A percentile compares a stretch with the other conserved stretches of the same genome.
These are phyloP conservation scores for Bryoglossum gracile DNA, from an alignment of 495 filamentous ascomycete genomes.

Conservation along the genomic window DNA sequence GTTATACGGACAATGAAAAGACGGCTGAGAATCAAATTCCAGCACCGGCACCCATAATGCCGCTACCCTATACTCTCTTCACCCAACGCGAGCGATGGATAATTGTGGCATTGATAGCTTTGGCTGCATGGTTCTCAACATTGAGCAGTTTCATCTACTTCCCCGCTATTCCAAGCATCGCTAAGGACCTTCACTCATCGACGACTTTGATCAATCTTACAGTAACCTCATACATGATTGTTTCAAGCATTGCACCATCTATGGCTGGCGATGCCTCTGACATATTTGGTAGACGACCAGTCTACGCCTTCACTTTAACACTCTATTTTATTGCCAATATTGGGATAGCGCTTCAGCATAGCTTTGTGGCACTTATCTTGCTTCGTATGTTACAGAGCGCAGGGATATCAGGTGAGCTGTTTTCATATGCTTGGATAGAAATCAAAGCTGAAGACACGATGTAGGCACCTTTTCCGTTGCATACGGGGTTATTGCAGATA, in stretches of 20 bases:
- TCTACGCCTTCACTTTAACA: constrained; percentile 50
- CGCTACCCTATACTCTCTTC: constrained; percentile 39
- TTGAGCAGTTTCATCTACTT: constrained; percentile 47
- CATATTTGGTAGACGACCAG: constrained; percentile 47
- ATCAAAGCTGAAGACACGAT: too few species aligned
- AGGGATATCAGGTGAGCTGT: too few species aligned
- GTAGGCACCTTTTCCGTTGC: constrained; percentile 48
- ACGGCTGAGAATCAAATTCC: too few species aligned
- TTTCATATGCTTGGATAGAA: too few species aligned
- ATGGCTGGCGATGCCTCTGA: constrained; percentile 51
- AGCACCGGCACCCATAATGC: too few species aligned
- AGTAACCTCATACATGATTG: constrained; percentile 34
- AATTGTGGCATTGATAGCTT: constrained; percentile 39
- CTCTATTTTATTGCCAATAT: constrained; percentile 56
- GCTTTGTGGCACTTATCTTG: too few species aligned
- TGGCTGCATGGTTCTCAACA: constrained; percentile 45
- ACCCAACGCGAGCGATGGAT: constrained; percentile 40
- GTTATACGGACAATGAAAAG: too few species aligned
- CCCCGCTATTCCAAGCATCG: constrained; percentile 31
- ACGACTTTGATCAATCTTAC: constrained; percentile 32
- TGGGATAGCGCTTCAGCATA: too few species aligned
- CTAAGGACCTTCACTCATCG: constrained; percentile 24
- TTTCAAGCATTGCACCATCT: constrained; percentile 18
- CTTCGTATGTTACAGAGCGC: constrained; percentile 55
- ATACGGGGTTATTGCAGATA: constrained; percentile 49